phyloP scores from a whole-genome alignment of 2,329 filamentous ascomycete genomes.

The Lasiodiplodia citricola region DNA sequence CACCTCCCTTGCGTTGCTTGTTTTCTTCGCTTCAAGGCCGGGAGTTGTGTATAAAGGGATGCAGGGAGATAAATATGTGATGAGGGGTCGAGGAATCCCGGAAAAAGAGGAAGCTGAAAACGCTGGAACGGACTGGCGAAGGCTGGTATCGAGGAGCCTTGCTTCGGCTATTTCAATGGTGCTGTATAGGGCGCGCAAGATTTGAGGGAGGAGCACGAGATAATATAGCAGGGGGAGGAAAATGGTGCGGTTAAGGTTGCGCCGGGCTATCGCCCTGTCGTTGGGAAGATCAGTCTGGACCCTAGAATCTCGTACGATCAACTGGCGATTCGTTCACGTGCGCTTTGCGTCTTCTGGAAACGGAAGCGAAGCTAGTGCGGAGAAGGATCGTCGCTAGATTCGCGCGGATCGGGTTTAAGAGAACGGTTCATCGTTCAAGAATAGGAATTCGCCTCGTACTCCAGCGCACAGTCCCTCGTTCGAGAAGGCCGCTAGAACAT shows the following conservation, averaged over 20 bases:
- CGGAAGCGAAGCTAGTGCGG: neutral
- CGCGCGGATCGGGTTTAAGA: neutral
- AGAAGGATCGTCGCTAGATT: neutral
- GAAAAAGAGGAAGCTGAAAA: too few species aligned
- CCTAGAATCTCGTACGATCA: neutral
- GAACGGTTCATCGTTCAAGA: neutral
- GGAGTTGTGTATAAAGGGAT: too few species aligned
- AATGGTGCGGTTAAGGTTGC: neutral
- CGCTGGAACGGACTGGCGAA: too few species aligned
- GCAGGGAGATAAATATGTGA: too few species aligned
- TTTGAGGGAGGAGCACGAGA: neutral
- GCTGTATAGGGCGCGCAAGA: too few species aligned
- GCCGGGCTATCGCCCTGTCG: neutral
- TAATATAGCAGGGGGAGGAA: neutral
- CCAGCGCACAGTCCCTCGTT: neutral
- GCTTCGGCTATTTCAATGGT: too few species aligned
- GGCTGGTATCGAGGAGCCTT: too few species aligned
- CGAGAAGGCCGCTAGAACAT: neutral
- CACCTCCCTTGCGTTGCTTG: too few species aligned
- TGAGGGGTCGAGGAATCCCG: too few species aligned
- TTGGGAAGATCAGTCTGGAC: neutral
- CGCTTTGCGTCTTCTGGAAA: neutral
- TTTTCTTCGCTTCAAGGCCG: too few species aligned
- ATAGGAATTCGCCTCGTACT: neutral
- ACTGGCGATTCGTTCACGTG: neutral